Conservation (phyloP, 768 basidiomycete genomes). For the Pleurotus ostreatus region DNA sequence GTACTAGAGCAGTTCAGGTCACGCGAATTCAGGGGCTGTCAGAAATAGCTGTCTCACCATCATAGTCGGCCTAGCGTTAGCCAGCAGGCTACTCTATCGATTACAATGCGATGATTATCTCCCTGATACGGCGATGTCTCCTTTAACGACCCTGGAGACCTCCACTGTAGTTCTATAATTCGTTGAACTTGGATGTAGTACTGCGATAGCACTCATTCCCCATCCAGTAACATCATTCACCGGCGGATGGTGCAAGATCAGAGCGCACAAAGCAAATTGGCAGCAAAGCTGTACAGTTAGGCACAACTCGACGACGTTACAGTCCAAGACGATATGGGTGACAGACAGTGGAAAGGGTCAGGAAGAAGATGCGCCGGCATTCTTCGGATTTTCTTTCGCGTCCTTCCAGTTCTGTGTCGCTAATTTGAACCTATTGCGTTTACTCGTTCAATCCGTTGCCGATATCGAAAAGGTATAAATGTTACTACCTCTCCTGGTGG, state of each 20-base stretch:
- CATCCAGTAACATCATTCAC: too few relatives aligned
- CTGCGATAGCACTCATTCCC: too few relatives aligned
- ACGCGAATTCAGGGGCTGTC: conserved; percentile 14
- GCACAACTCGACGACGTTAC: background rate
- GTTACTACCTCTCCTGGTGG: conserved; percentile 67
- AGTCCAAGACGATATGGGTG: background rate
- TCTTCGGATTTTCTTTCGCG: conserved; percentile 63
- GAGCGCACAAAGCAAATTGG: background rate
- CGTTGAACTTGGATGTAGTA: too few relatives aligned
- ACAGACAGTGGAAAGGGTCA: too few relatives aligned
- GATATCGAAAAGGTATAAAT: background rate
- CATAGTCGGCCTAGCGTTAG: too few relatives aligned
- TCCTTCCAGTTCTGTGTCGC: conserved; percentile 79
- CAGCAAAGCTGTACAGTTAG: background rate
- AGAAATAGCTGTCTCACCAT: background rate
- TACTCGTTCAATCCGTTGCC: background rate
- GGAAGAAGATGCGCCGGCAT: conserved; percentile 17
- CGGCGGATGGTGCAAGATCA: too few relatives aligned
- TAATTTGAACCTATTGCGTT: conserved; percentile 53
- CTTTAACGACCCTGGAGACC: background rate
- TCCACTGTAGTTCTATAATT: background rate
- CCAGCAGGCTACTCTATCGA: background rate
- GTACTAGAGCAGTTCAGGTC: conserved; percentile 22
- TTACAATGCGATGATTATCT: background rate
- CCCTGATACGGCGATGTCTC: conserved; percentile 3